Base-by-base conservation (phyloP, 108 stramenopile genomes). In the Nitzschia putrida region DNA sequence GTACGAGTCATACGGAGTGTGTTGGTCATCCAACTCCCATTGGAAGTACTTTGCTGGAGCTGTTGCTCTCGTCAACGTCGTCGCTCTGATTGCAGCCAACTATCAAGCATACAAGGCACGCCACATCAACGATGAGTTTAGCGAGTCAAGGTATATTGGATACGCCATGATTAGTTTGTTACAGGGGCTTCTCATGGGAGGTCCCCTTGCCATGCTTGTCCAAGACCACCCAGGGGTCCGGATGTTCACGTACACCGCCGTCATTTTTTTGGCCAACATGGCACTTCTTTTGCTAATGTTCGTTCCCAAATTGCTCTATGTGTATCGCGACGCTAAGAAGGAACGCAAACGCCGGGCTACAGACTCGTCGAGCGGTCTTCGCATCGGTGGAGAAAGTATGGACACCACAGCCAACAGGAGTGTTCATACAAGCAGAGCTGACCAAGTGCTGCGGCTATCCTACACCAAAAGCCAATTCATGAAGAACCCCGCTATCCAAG, bases 71-170 rank as follows among this genome's bases (percentile, higher is more conserved):
- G 47, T 49, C 14, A 49, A 49, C 47, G 2, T 49, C n/a, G 6
- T 6, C 14, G 47, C 47, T 18, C 6, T 49, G 18, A 18, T 49
- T 18, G 47, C 47, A 18, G 47, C 47, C n/a, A 49, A 18, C 14
- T 16, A 18, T 16, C n/a, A 49, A 18, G 47, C 47, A 5, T 49
- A 49, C 47, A 49, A 49, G 47, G 47, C 47, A 18, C 47, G 18
- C 6, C 14, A 49, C 18, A 49, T 49, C 47, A 49, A 18, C 18
- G 47, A 49, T 18, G 47, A 49, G 6, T 49, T 34, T 6, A 49
- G 47, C n/a, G 47, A 49, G 47, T 49, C 47, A 49, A 16, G 47
- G n/a, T 49, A 49, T 5, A 49, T 49, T 49, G 47, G 18, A 18
- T 49, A 18, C n/a, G 47, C 47, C 3, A 49, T 49, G 47, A 3